Evolutionary conservation across 495 filamentous ascomycete genomes (phyloP).

Genomic region (Entonaema liquescens): DNA sequence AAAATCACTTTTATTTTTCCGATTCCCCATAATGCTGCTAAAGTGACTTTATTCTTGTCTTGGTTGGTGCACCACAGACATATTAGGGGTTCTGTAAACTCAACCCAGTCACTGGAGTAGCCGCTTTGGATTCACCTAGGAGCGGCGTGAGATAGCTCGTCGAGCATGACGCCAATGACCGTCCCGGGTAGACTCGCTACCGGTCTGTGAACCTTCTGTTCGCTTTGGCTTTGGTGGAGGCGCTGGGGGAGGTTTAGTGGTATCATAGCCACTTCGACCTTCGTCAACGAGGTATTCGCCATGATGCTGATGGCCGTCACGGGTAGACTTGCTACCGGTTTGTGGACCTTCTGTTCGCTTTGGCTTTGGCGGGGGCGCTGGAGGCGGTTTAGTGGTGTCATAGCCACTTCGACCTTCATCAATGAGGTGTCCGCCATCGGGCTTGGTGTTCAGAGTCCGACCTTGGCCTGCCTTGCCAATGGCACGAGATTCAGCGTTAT

Average conservation of each 20-base stretch:
- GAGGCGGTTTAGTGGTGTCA: not conserved
- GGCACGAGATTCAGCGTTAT: not conserved
- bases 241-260: not conserved
- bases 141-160: not conserved
- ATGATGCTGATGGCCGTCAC: not conserved
- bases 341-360: not conserved
- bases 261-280: slow-evolving; percentile 27
- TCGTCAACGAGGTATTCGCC: not conserved
- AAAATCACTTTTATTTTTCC: too few species aligned
- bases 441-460: not conserved
- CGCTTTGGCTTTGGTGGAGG: not conserved
- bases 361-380: not conserved
- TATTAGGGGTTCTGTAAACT: too few species aligned
- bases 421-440: too few species aligned
- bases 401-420: slow-evolving; percentile 26
- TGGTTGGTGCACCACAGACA: too few species aligned
- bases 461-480: not conserved
- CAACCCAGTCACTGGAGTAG: too few species aligned
- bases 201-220: not conserved
- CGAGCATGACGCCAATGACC: not conserved
- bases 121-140: not conserved
- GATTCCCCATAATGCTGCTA: too few species aligned
- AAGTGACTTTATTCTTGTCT: too few species aligned
- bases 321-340: not conserved
- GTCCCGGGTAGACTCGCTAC: not conserved